A percentile compares a stretch with the other conserved stretches of the same genome.
These are phyloP conservation scores for Phycomyces nitens DNA, from an alignment of 192 early-diverging fungal genomes.

Conservation along the genomic window DNA sequence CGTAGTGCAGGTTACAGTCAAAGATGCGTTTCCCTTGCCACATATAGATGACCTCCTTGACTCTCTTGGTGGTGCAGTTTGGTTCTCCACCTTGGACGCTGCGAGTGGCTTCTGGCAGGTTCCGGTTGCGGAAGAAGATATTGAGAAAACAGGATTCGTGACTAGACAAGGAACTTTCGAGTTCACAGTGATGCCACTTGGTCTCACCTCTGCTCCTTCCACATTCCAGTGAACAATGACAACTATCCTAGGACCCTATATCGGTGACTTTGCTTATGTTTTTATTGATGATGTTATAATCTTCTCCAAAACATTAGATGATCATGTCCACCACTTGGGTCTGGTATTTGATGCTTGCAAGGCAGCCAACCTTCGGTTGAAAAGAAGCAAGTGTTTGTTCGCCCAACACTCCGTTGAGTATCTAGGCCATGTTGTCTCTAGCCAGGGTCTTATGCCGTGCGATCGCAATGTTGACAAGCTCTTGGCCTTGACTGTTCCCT, in stretches of 20 bases:
- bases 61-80: constrained; percentile 13
- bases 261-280: constrained; percentile 26
- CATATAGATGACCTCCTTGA: constrained; percentile 32
- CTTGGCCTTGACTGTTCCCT: constrained; percentile 11
- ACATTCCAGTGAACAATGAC: constrained; percentile 52
- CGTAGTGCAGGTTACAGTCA: constrained; percentile 33
- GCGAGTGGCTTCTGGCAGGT: constrained; percentile 22
- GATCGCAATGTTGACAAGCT: constrained; percentile 23
- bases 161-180: constrained; percentile 44
- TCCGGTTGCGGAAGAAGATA: not conserved
- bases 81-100: constrained; percentile 27
- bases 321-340: constrained; percentile 28
- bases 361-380: constrained; percentile 13
- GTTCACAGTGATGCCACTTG: constrained; percentile 59
- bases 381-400: constrained; percentile 32
- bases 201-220: constrained; percentile 56
- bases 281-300: constrained; percentile 43
- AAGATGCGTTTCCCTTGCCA: constrained; percentile 40
- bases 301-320: constrained; percentile 28
- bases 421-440: constrained; percentile 27
- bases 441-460: constrained; percentile 18
- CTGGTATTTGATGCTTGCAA: constrained; percentile 17
- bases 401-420: constrained; percentile 28
- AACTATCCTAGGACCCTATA: constrained; percentile 31
- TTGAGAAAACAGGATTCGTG: constrained; percentile 30